phyloP scores from a whole-genome alignment of 192 early-diverging fungal species.

The Coemansia sp. region DNA sequence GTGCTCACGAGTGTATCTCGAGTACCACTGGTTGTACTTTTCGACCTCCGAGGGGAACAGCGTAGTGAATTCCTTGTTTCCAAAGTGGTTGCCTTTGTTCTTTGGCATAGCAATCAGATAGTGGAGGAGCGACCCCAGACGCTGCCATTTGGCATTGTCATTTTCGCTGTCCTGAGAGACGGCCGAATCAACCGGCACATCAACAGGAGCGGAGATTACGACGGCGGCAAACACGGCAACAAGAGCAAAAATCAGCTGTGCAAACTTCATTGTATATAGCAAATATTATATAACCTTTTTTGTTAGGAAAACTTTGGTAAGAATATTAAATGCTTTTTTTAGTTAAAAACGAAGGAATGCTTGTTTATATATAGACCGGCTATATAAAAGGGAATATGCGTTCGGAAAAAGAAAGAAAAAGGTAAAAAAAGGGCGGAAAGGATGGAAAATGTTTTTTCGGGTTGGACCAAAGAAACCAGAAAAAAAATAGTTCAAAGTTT shows the following conservation, averaged over 20 bases:
- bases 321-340: not conserved
- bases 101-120: slow-evolving; percentile 4
- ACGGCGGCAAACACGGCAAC: not conserved
- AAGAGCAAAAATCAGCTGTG: not conserved
- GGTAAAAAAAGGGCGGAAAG: not conserved
- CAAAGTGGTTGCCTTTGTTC: not conserved
- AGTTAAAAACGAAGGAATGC: too few species aligned
- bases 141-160: not conserved
- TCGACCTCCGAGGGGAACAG: not conserved
- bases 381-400: slow-evolving; percentile 4
- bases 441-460: not conserved
- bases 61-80: not conserved
- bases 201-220: not conserved
- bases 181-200: not conserved
- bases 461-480: not conserved
- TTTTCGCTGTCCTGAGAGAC: not conserved
- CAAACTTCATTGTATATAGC: not conserved
- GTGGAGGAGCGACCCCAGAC: slow-evolving; percentile 3
- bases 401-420: not conserved
- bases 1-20: not conserved
- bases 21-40: slow-evolving; percentile 4
- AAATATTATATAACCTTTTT: too few species aligned
- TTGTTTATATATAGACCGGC: slow-evolving; percentile 34
- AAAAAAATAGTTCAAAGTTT: not conserved
- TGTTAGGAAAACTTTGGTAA: not conserved